Evolutionary conservation across 2,329 filamentous ascomycete species (phyloP).

Genomic region (Pseudocercospora fijiensis): DNA sequence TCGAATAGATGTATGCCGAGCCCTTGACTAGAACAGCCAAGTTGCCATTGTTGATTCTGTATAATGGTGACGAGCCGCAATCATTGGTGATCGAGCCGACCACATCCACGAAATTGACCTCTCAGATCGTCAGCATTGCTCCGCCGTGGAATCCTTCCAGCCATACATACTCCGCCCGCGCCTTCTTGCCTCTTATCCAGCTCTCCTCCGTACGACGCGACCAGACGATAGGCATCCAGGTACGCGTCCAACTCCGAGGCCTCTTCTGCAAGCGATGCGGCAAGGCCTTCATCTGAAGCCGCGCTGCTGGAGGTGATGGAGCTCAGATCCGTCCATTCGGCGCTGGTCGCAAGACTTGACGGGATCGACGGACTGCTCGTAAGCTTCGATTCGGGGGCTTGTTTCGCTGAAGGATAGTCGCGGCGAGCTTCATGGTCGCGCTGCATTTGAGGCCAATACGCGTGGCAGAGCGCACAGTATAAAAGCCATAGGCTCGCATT

Average conservation of each 20-base stretch:
- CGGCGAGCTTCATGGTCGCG: not conserved
- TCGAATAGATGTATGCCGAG: constrained; percentile 11
- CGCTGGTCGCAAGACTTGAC: not conserved
- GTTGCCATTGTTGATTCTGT: constrained; percentile 8
- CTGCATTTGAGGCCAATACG: not conserved
- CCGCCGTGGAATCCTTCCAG: not conserved
- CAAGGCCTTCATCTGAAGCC: not conserved
- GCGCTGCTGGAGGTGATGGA: not conserved
- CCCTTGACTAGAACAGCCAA: not conserved
- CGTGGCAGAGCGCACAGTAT: not conserved
- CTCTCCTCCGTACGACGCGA: not conserved
- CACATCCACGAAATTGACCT: not conserved
- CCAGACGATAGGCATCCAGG: not conserved
- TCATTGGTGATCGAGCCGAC: constrained; percentile 7
- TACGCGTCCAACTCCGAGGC: not conserved
- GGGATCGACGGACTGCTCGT: not conserved
- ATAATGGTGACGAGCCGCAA: constrained; percentile 10
- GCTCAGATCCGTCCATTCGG: not conserved
- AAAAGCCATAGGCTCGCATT: not conserved
- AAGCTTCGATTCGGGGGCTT: not conserved
- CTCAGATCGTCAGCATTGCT: not conserved
- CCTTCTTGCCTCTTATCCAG: not conserved
- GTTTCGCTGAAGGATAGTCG: not conserved
- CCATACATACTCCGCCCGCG: not conserved
- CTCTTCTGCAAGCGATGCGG: not conserved